phyloP scores from a whole-genome alignment of 1,284 basidiomycete species.

The Ceratobasidium sp. region DNA sequence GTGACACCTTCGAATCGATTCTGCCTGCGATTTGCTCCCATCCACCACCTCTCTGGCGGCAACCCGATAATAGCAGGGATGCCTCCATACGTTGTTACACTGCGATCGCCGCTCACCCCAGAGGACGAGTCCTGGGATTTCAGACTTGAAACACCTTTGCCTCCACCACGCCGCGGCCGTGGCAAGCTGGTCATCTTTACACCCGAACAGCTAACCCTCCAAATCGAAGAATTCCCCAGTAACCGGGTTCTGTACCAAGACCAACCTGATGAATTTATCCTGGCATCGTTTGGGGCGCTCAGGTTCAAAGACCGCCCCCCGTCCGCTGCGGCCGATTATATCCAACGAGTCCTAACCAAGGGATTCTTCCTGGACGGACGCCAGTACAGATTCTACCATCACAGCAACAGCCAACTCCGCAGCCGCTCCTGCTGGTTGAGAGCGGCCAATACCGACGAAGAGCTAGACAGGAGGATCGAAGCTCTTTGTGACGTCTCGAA shows the following conservation, averaged over 20 bases:
- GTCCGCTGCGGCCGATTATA: conserved; percentile 64
- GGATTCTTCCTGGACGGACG: conserved; percentile 67
- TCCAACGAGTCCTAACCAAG: conserved; percentile 63
- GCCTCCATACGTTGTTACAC: conserved; percentile 52
- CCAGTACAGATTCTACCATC: conserved; percentile 73
- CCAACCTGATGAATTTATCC: conserved; percentile 65
- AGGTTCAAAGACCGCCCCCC: conserved; percentile 64
- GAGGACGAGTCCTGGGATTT: conserved; percentile 67
- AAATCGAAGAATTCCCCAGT: conserved; percentile 62
- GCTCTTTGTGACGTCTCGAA: conserved; percentile 65
- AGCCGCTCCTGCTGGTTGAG: conserved; percentile 71
- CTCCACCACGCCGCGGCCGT: neutral
- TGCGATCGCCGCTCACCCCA: conserved; percentile 57
- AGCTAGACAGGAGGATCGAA: conserved; percentile 67
- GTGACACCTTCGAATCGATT: conserved; percentile 20
- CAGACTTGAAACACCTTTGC: conserved; percentile 6
- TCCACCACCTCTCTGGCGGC: neutral
- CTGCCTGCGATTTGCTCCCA: neutral
- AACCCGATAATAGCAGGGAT: neutral
- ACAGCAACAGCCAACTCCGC: conserved; percentile 72
- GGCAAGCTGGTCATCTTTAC: conserved; percentile 67
- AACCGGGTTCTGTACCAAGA: conserved; percentile 69
- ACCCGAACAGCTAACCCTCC: conserved; percentile 61
- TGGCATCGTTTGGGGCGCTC: conserved; percentile 65
- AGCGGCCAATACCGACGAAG: conserved; percentile 63